Percentiles rank a stretch among this genome's conserved stretches.
Evolutionary conservation across 2,329 filamentous ascomycete genomes (phyloP).

Genomic region (Aspergillus ochraceoroseus): DNA sequence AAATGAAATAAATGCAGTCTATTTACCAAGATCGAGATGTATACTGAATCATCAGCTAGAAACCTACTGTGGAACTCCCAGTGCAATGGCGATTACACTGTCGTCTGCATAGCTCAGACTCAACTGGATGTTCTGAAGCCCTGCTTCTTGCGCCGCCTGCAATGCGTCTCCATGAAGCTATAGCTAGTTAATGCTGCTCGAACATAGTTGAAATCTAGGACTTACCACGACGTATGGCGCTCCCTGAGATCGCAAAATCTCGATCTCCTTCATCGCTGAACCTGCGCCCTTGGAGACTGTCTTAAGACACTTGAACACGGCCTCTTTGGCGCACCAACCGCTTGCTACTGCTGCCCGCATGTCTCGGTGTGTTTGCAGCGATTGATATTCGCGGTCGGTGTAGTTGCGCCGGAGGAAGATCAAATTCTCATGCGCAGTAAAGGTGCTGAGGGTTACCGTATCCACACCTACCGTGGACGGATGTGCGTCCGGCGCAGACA

Average conservation of each 20-base stretch:
- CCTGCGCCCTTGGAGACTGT: slow-evolving; percentile 2
- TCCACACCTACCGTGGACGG: not conserved
- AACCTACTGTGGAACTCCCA: not conserved
- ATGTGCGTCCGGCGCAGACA: no score
- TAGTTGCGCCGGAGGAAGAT: slow-evolving; percentile 2
- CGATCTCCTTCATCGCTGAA: slow-evolving; percentile 1
- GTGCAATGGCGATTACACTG: not conserved
- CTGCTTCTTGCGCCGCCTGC: not conserved
- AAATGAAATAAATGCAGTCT: no score
- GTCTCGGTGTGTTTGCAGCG: not conserved
- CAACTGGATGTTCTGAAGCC: not conserved
- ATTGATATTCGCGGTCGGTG: not conserved
- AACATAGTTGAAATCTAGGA: no score
- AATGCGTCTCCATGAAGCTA: slow-evolving; percentile 3
- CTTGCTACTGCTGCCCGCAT: not conserved
- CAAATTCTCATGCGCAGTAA: not conserved
- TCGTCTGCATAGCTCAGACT: slow-evolving; percentile 2
- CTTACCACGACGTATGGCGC: not conserved
- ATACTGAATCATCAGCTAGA: not conserved
- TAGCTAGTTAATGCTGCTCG: not conserved
- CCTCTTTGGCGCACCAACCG: not conserved
- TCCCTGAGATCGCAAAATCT: slow-evolving; percentile 1
- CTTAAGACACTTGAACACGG: slow-evolving; percentile 5
- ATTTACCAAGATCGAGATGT: no score
- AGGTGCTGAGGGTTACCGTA: not conserved